Base-by-base conservation (phyloP, 805 yeast genomes). In the Candida schatavii region DNA sequence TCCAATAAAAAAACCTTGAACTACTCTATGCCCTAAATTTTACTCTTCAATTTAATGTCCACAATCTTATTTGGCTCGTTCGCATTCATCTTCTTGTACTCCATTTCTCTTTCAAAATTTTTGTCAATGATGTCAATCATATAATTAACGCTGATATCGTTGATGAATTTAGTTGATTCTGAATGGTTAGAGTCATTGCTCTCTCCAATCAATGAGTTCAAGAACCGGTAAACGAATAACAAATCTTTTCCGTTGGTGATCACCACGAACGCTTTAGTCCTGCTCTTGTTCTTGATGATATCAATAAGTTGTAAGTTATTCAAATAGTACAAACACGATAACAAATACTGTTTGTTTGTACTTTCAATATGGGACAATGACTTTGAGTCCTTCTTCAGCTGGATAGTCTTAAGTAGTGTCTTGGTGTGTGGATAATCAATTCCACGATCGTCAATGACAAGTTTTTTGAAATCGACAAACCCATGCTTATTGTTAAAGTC, bases 241-340 rank as follows among this genome's bases (percentile, higher is more conserved):
- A 70, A 53, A 49, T 68, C 70, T 20, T 51, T 49, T 2, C 41
- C 43, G 44, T 61, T 60, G 38, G 45, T 49, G 19, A 67, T 55
- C 32, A 57, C 52, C 19, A 70, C 74, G 47, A 54, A 68, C 5
- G 75, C 73, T 40, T 57, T 56, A 4, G 72, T 68, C 46, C 63
- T 66, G 6, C 70, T 54, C 52, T 68, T 67, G 50, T 70, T 69
- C 50, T 69, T 69, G 50, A 64, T 60, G 21, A 70, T 66, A 39
- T 52, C 53, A 18, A 70, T 56, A 42, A 68, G 52, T 34, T 49
- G 50, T 42, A 69, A 54, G 45, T 68, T 59, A 46, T 64, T 54
- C 44, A 68, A 52, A 45, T 66, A 69, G 42, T 63, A 69, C 42
- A 70, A 55, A 40, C 66, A 62, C 35, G 68, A 61, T 26, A 70